phyloP scores from a whole-genome alignment of 345 rosid species.

The Reutealis trisperma region DNA sequence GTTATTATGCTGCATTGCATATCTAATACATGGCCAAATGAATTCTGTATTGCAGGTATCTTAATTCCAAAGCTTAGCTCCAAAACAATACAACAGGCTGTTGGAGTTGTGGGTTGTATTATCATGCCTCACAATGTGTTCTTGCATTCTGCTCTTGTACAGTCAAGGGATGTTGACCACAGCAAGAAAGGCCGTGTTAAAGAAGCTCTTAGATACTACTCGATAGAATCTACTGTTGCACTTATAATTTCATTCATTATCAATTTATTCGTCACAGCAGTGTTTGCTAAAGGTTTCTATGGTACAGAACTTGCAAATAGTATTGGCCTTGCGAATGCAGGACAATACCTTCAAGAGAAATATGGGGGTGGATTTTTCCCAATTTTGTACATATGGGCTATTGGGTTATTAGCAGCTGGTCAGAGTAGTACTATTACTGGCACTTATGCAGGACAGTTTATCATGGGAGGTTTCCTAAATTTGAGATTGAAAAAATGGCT shows the following conservation, averaged over 20 bases:
- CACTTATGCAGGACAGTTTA: slow-evolving; percentile 92
- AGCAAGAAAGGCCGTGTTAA: slow-evolving; percentile 62
- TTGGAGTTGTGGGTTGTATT: slow-evolving; percentile 91
- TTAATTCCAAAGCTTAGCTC: slow-evolving; percentile 82
- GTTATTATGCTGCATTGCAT: background rate
- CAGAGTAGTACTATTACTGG: slow-evolving; percentile 96
- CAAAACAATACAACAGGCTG: slow-evolving; percentile 84
- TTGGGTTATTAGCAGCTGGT: slow-evolving; percentile 90
- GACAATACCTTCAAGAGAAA: slow-evolving; percentile 84
- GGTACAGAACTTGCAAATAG: slow-evolving; percentile 69
- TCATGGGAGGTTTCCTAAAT: slow-evolving; percentile 95
- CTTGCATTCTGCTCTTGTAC: slow-evolving; percentile 94
- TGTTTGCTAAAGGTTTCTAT: slow-evolving; percentile 86
- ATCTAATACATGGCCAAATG: background rate
- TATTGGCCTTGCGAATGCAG: slow-evolving; percentile 83
- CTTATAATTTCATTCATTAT: slow-evolving; percentile 76
- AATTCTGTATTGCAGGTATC: slow-evolving; percentile 50
- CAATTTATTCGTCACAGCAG: slow-evolving; percentile 86
- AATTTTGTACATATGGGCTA: slow-evolving; percentile 86
- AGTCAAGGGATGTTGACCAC: slow-evolving; percentile 75
- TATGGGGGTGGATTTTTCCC: slow-evolving; percentile 90
- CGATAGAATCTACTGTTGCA: slow-evolving; percentile 75
- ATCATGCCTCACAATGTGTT: slow-evolving; percentile 97
- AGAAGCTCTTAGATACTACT: slow-evolving; percentile 88
- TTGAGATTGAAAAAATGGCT: slow-evolving; percentile 89